A percentile compares a stretch with the other conserved stretches of the same genome.
phyloP scores from a whole-genome alignment of 1,284 basidiomycete species.

The Apiotrichum sp. region DNA sequence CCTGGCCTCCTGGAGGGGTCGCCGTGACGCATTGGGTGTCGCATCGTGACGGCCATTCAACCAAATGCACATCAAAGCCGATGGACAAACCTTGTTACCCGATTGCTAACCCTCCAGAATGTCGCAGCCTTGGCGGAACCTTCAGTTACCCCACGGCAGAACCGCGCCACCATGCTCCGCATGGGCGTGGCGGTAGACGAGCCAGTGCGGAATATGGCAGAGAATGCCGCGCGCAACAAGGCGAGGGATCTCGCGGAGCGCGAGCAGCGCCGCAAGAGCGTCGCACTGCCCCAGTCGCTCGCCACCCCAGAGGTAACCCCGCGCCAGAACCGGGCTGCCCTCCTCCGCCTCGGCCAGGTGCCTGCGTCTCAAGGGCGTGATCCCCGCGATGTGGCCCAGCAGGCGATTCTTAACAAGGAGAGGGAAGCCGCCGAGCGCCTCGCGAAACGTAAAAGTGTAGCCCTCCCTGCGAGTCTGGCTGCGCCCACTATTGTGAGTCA shows the following conservation, averaged over 20 bases:
- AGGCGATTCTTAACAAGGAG: conserved; percentile 22
- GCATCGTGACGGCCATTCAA: no score
- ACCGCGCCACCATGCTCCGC: conserved; percentile 27
- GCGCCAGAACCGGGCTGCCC: conserved; percentile 16
- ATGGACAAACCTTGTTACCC: no score
- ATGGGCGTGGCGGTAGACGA: not conserved
- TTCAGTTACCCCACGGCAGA: conserved; percentile 22
- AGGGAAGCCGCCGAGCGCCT: conserved; percentile 23
- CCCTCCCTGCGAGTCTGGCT: conserved; percentile 24
- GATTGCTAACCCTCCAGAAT: conserved; percentile 16
- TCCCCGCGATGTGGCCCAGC: conserved; percentile 13
- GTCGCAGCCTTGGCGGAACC: conserved; percentile 31
- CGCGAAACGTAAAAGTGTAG: conserved; percentile 26
- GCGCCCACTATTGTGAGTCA: conserved; percentile 4
- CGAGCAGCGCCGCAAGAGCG: conserved; percentile 23
- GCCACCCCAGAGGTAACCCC: conserved; percentile 7
- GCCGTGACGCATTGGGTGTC: no score
- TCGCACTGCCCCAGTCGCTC: conserved; percentile 24
- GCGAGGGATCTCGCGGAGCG: conserved; percentile 27
- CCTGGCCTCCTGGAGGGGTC: no score
- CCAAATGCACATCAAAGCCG: no score
- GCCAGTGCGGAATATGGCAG: conserved; percentile 16
- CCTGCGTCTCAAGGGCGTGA: conserved; percentile 1
- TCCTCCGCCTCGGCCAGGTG: conserved; percentile 12
- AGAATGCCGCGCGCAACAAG: conserved; percentile 25